Evolutionary conservation across 2,329 filamentous ascomycete genomes (phyloP).

Genomic region (Massarina eburnea): DNA sequence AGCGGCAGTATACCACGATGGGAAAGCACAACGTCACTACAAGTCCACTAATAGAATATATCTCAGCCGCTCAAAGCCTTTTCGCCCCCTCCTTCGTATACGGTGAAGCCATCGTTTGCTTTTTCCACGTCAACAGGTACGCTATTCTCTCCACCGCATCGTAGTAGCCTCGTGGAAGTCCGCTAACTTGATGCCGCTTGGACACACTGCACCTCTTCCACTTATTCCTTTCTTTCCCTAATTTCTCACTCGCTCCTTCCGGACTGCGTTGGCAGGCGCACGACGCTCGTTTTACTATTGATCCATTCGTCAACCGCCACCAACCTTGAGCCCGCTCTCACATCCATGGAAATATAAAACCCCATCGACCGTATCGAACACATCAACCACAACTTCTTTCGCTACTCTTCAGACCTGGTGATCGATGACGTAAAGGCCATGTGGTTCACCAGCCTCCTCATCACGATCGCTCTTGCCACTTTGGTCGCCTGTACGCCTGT

Average conservation of each 20-base stretch:
- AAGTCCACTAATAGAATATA: neutral
- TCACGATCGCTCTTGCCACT: slow-evolving; percentile 5
- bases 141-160: neutral
- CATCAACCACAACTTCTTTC: too few relatives aligned
- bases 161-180: neutral
- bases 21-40: slow-evolving; percentile 4
- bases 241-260: too few relatives aligned
- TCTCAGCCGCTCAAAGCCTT: neutral
- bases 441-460: neutral
- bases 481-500: slow-evolving; percentile 10
- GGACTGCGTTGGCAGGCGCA: too few relatives aligned
- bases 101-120: slow-evolving; percentile 1
- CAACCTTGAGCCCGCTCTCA: too few relatives aligned
- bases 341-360: too few relatives aligned
- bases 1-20: neutral
- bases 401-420: too few relatives aligned
- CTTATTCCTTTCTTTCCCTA: too few relatives aligned
- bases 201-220: neutral
- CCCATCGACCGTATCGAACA: too few relatives aligned
- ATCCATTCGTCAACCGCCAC: too few relatives aligned
- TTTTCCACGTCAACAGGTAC: neutral
- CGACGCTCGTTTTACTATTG: too few relatives aligned
- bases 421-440: neutral
- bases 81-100: neutral
- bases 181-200: neutral